Conservation (phyloP, 345 rosid genomes). For the Salix purpurea region DNA sequence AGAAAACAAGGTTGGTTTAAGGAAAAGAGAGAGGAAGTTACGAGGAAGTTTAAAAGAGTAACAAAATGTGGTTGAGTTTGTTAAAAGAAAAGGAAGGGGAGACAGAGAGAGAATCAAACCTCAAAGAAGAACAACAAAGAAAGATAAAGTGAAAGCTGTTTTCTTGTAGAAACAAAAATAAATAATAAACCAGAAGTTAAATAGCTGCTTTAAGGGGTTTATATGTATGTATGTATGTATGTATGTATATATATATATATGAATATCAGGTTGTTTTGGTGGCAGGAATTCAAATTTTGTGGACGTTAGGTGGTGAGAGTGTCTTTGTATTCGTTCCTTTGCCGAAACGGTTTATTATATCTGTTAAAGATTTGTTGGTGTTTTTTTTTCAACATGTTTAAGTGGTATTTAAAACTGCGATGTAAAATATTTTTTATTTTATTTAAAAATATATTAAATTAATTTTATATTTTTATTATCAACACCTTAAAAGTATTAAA, state of each 20-base stretch:
- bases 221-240: too few species aligned
- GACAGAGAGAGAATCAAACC: background rate
- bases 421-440: too few species aligned
- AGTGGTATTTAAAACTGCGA: background rate
- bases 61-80: background rate
- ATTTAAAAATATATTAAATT: too few species aligned
- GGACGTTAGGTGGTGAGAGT: constrained; percentile 7
- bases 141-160: background rate
- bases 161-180: background rate
- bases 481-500: too few species aligned
- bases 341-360: constrained; percentile 14
- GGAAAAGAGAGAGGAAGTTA: background rate
- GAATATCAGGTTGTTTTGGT: background rate
- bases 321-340: constrained; percentile 3
- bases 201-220: too few species aligned
- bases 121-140: background rate
- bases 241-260: too few species aligned
- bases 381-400: background rate
- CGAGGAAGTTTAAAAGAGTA: background rate
- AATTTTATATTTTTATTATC: too few species aligned
- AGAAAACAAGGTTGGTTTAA: background rate
- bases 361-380: background rate
- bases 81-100: background rate
- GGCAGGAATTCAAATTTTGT: constrained; percentile 13
- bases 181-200: background rate